These are phyloP conservation scores for Biscogniauxia mediterranea DNA, from an alignment of 2,329 filamentous ascomycete species.

Conservation along the genomic window DNA sequence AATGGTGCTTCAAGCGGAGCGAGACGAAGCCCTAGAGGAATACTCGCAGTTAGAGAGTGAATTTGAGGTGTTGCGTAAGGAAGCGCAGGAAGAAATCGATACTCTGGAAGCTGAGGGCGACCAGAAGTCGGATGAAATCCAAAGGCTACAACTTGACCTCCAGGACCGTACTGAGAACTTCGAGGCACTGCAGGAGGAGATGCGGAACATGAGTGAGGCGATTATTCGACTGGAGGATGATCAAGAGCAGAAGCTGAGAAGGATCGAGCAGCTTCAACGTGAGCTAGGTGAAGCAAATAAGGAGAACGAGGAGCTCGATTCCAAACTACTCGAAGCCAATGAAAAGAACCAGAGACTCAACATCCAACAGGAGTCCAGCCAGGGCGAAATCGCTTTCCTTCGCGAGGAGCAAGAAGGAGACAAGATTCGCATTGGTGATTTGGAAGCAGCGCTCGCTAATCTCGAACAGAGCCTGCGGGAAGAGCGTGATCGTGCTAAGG, in stretches of 20 bases:
- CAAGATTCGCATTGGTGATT: slow-evolving; percentile 95
- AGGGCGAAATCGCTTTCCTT: slow-evolving; percentile 90
- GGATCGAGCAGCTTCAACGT: slow-evolving; percentile 78
- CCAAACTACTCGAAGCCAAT: slow-evolving; percentile 79
- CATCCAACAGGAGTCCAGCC: slow-evolving; percentile 88
- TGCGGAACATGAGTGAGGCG: slow-evolving; percentile 86
- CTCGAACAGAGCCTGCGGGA: slow-evolving; percentile 79
- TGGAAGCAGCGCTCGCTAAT: slow-evolving; percentile 79
- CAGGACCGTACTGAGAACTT: slow-evolving; percentile 82
- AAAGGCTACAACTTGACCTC: slow-evolving; percentile 68
- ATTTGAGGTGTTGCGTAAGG: slow-evolving; percentile 59
- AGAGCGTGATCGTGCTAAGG: slow-evolving; percentile 73
- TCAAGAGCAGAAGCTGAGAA: slow-evolving; percentile 72
- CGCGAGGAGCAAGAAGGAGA: slow-evolving; percentile 95
- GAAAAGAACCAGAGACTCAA: slow-evolving; percentile 84
- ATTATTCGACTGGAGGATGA: slow-evolving; percentile 88
- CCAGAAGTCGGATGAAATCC: slow-evolving; percentile 67
- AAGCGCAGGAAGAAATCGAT: slow-evolving; percentile 66
- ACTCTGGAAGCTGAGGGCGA: slow-evolving; percentile 70
- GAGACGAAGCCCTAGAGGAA: slow-evolving; percentile 77
- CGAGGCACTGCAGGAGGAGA: slow-evolving; percentile 86
- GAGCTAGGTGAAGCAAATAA: slow-evolving; percentile 81
- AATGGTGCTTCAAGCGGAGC: slow-evolving; percentile 74
- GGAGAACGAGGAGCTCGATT: slow-evolving; percentile 83
- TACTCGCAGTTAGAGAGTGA: slow-evolving; percentile 58